These are phyloP conservation scores for Mesotaenium endlicherianum DNA, from an alignment of 139 green algal species.

Conservation along the genomic window DNA sequence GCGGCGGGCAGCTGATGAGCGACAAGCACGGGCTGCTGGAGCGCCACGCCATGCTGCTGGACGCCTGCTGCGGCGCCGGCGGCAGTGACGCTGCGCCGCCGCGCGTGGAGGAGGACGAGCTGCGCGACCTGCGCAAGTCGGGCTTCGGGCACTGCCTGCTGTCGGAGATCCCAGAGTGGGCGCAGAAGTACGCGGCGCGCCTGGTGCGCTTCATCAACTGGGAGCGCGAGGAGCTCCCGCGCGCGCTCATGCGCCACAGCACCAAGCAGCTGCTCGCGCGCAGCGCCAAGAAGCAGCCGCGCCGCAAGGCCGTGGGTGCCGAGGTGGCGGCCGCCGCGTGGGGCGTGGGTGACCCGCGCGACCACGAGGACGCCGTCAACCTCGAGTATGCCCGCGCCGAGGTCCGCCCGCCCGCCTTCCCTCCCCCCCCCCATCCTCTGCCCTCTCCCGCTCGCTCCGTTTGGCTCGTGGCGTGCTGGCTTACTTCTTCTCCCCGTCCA, in stretches of 20 bases:
- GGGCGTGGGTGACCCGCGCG: too few relatives aligned
- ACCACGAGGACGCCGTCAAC: too few relatives aligned
- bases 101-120: slow-evolving; percentile 14
- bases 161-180: slow-evolving; percentile 33
- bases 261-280: slow-evolving; percentile 20
- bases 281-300: not conserved
- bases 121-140: slow-evolving; percentile 13
- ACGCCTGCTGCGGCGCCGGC: too few relatives aligned
- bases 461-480: too few relatives aligned
- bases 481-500: too few relatives aligned
- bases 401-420: too few relatives aligned
- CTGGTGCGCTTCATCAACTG: slow-evolving; percentile 31
- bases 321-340: too few relatives aligned
- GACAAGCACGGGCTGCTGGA: slow-evolving; percentile 36
- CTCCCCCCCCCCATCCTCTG: not conserved
- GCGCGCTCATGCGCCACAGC: not conserved
- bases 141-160: slow-evolving; percentile 39
- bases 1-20: slow-evolving; percentile 31
- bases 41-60: slow-evolving; percentile 37
- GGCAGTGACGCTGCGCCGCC: not conserved
- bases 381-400: too few relatives aligned
- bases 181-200: slow-evolving; percentile 37
- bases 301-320: not conserved
- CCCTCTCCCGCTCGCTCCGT: too few relatives aligned
- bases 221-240: not conserved